Evolutionary conservation across 495 filamentous ascomycete genomes (phyloP).

Genomic region (Tuber umbilicatum): DNA sequence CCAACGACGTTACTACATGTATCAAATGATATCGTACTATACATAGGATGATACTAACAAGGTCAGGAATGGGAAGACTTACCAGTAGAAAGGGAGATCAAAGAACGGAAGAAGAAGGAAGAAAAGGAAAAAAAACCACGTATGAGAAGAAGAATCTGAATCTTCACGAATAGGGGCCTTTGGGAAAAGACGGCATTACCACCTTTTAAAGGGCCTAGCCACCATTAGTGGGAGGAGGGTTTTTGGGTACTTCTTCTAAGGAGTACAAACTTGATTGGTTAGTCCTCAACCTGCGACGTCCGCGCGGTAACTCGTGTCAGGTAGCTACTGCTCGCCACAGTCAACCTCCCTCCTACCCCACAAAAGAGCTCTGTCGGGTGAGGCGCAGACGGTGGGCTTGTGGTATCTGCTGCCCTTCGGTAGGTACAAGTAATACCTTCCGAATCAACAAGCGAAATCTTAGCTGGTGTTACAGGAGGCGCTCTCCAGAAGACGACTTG

Average conservation of each 20-base stretch:
- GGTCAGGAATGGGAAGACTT: constrained; percentile 6
- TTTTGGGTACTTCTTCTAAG: constrained; percentile 13
- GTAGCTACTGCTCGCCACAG: constrained; percentile 22
- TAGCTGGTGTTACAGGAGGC: not conserved
- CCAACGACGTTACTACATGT: not conserved
- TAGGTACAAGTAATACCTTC: not conserved
- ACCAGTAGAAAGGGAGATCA: constrained; percentile 20
- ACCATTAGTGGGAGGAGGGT: not conserved
- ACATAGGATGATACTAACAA: not conserved
- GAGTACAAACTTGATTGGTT: constrained; percentile 12
- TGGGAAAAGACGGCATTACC: constrained; percentile 21
- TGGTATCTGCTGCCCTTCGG: not conserved
- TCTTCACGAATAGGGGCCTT: constrained; percentile 9
- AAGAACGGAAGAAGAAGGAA: constrained; percentile 10
- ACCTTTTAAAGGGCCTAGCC: constrained; percentile 25
- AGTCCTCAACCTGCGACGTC: constrained; percentile 27
- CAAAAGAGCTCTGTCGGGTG: constrained; percentile 15
- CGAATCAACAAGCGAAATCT: not conserved
- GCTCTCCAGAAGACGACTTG: not conserved
- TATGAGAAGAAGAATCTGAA: constrained; percentile 15
- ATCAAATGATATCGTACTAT: constrained; percentile 22
- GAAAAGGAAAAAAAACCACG: constrained; percentile 17
- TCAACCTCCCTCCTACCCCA: constrained; percentile 15
- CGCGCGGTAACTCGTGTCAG: constrained; percentile 30
- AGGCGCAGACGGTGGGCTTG: constrained; percentile 20